phyloP scores from a whole-genome alignment of 2,329 filamentous ascomycete genomes.

The Neonectria ditissima region DNA sequence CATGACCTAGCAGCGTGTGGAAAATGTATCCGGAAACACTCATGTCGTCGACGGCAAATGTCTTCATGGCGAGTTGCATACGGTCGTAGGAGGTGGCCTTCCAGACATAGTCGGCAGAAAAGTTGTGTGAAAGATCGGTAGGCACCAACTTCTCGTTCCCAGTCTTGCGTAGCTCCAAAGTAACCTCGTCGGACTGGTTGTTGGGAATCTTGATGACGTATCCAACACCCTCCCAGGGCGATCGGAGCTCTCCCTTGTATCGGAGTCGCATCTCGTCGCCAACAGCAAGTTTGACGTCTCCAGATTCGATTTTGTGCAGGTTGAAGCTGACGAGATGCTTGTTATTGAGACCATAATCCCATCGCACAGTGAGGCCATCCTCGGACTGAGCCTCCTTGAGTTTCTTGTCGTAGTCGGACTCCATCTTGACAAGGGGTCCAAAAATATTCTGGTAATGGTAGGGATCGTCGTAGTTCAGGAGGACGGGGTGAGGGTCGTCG shows the following conservation, averaged over 20 bases:
- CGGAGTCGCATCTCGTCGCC: conserved; percentile 98
- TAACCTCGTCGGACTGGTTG: conserved; percentile 98
- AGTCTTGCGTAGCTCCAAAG: conserved; percentile 91
- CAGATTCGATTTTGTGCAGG: conserved; percentile 95
- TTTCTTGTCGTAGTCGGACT: conserved; percentile 99
- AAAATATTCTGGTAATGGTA: conserved; percentile 99
- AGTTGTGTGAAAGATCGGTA: conserved; percentile 96
- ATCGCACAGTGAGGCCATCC: conserved; percentile 92
- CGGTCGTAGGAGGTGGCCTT: conserved; percentile 99
- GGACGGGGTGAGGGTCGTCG: conserved; percentile 92
- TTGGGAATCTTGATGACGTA: conserved; percentile 99
- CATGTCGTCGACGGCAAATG: conserved; percentile 97
- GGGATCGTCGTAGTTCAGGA: conserved; percentile 94
- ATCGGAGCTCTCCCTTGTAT: conserved; percentile 92
- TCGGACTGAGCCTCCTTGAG: conserved; percentile 98
- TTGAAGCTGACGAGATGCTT: conserved; percentile 97
- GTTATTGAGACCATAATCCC: conserved; percentile 96
- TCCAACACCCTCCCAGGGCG: conserved; percentile 96
- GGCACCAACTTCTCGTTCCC: conserved; percentile 97
- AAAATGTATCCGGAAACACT: conserved; percentile 99
- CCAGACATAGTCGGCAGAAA: conserved; percentile 99
- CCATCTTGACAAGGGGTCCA: conserved; percentile 97
- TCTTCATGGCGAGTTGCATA: conserved; percentile 99
- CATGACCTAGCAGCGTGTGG: conserved; percentile 94
- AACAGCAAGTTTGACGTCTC: conserved; percentile 97